Percentiles rank a stretch among this genome's conserved stretches.
phyloP scores from a whole-genome alignment of 78 protist genomes.

The Acrasis kona region DNA sequence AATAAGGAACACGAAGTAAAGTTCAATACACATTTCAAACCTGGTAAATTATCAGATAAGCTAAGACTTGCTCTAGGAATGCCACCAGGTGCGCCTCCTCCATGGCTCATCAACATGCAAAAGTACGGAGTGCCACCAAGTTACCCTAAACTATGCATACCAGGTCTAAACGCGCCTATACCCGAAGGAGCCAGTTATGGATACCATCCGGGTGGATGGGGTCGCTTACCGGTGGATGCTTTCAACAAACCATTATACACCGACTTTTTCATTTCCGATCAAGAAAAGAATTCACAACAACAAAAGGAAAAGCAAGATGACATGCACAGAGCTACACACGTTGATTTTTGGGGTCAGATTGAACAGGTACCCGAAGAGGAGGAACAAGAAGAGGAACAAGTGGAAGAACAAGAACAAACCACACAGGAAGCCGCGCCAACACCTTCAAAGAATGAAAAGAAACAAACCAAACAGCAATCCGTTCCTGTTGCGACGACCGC shows the following conservation, averaged over 20 bases:
- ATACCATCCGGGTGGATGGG: constrained; percentile 88
- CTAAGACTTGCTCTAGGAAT: constrained; percentile 80
- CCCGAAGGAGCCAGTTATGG: constrained; percentile 86
- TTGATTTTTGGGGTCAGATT: neutral
- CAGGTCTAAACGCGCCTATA: constrained; percentile 97
- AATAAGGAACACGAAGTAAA: constrained; percentile 72
- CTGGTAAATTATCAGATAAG: constrained; percentile 63
- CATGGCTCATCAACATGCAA: constrained; percentile 98
- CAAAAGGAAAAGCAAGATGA: neutral
- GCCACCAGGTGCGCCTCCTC: constrained; percentile 86
- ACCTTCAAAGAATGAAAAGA: too few relatives aligned
- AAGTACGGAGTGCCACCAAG: constrained; percentile 80
- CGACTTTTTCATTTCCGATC: neutral
- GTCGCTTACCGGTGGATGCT: constrained; percentile 86
- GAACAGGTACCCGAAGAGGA: neutral
- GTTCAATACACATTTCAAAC: constrained; percentile 44
- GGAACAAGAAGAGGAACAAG: neutral
- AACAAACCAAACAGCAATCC: too few relatives aligned
- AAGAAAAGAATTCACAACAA: neutral
- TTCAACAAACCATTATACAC: neutral
- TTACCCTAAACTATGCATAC: constrained; percentile 86
- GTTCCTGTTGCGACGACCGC: too few relatives aligned
- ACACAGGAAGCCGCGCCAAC: neutral
- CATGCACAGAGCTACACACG: too few relatives aligned
- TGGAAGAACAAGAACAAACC: neutral